A percentile compares a stretch with the other conserved stretches of the same genome.
These are phyloP conservation scores for Medakamo hakoo DNA, from an alignment of 139 green algal species.

Conservation along the genomic window DNA sequence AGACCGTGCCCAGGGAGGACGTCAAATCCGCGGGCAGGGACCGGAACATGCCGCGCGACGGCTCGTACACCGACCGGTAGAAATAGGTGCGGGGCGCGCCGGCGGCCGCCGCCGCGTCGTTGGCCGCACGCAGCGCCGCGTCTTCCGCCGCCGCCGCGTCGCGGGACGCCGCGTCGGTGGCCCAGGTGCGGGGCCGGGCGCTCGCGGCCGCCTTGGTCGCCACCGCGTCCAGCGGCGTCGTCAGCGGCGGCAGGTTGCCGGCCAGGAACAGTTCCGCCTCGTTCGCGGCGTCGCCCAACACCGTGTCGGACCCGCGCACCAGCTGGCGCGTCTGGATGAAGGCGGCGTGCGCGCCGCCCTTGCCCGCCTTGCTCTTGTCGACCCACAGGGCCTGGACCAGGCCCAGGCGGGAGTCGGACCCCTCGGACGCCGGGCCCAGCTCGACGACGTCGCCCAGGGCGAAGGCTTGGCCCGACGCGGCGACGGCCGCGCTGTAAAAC, in stretches of 20 bases:
- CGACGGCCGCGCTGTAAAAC: slow-evolving; percentile 16
- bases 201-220: slow-evolving; percentile 10
- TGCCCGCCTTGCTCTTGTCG: slow-evolving; percentile 19
- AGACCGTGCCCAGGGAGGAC: slow-evolving; percentile 15
- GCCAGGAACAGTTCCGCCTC: slow-evolving; percentile 72
- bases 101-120: slow-evolving; percentile 15
- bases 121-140: slow-evolving; percentile 17
- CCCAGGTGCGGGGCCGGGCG: slow-evolving; percentile 18
- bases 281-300: slow-evolving; percentile 71
- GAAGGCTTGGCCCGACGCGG: slow-evolving; percentile 20
- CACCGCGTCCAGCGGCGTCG: slow-evolving; percentile 14
- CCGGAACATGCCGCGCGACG: slow-evolving; percentile 73
- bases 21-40: slow-evolving; percentile 33
- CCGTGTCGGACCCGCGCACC: slow-evolving; percentile 52
- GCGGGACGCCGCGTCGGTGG: slow-evolving; percentile 17
- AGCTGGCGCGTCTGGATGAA: slow-evolving; percentile 50
- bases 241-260: slow-evolving; percentile 12
- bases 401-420: slow-evolving; percentile 25
- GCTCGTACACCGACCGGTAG: slow-evolving; percentile 63
- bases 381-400: slow-evolving; percentile 58
- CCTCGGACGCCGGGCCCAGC: slow-evolving; percentile 13
- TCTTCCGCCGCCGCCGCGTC: slow-evolving; percentile 29
- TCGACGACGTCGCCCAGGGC: slow-evolving; percentile 27
- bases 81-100: slow-evolving; percentile 37
- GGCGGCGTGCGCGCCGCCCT: too few species aligned